These are phyloP conservation scores for Pestalotiopsis sp. DNA, from an alignment of 2,329 filamentous ascomycete species.

Conservation along the genomic window DNA sequence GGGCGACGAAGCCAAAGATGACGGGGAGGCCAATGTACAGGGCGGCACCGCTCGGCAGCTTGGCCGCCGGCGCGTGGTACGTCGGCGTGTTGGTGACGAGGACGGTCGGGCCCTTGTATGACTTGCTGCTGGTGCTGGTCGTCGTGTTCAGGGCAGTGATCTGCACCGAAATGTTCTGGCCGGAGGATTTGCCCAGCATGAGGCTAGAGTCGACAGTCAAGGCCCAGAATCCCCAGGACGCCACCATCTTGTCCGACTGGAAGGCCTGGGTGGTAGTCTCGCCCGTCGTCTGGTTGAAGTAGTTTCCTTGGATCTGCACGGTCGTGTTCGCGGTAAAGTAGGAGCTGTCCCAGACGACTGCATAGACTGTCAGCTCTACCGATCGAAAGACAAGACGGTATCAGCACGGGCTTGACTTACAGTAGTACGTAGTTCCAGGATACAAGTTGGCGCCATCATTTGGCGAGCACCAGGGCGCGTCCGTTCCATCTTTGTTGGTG, in stretches of 20 bases:
- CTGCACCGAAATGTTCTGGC: conserved; percentile 52
- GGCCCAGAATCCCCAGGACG: conserved; percentile 51
- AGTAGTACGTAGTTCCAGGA: conserved; percentile 52
- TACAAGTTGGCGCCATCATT: conserved; percentile 45
- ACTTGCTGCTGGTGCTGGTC: conserved; percentile 27
- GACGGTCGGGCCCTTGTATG: conserved; percentile 44
- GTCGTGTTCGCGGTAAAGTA: conserved; percentile 49
- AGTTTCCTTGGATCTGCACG: conserved; percentile 33
- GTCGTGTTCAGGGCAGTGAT: conserved; percentile 43
- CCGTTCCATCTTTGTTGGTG: conserved; percentile 47
- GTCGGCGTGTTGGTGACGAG: conserved; percentile 40
- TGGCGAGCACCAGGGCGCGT: conserved; percentile 57
- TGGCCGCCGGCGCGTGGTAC: conserved; percentile 32
- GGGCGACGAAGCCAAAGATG: conserved; percentile 48
- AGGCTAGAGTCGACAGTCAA: conserved; percentile 43
- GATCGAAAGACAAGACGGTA: background rate
- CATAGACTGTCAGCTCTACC: background rate
- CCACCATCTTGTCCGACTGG: conserved; percentile 36
- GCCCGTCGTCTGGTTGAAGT: conserved; percentile 34
- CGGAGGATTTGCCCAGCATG: conserved; percentile 36
- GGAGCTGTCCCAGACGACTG: conserved; percentile 57
- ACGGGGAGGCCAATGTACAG: conserved; percentile 57
- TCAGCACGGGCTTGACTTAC: conserved; percentile 31
- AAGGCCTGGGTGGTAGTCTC: conserved; percentile 38
- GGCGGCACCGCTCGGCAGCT: conserved; percentile 40